Base-by-base conservation (phyloP, 305 asterid species). In the Fraxinus sp. region DNA sequence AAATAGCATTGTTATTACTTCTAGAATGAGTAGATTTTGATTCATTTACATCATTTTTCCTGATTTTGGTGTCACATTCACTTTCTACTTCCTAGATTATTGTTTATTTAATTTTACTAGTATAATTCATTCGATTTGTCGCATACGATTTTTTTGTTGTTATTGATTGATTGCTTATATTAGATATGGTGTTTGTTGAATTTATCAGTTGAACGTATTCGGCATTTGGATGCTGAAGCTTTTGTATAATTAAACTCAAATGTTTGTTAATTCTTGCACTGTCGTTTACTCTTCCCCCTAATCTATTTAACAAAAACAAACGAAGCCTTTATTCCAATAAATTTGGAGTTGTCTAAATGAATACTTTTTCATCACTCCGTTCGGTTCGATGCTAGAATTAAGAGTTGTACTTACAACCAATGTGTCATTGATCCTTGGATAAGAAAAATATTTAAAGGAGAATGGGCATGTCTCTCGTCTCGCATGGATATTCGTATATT, bases 1-100 rank as follows among this genome's bases (percentile, higher is more conserved):
- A 66, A 46, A 75, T 66, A n/a, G 8, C 41, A 30, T 13, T 70
- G 37, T 64, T 64, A 24, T 52, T 64, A 52, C 59, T 35, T 73
- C 70, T 85, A 74, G 46, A 66, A 33, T 77, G 76, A 81, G 80
- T 82, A 75, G 44, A 78, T 64, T 64, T 32, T 52, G 46, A 44
- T 78, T 77, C 18, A 5, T 57, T 52, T 37, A 64, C 72, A 77
- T 41, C 44, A 26, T 78, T 78, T 68, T 64, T 78, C 46, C 49
- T 79, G 79, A 18, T 79, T n/a, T 52, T 33, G 16, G 16, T 20
- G 71, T 68, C 74, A 44, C 70, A 22, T 18, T 66, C 52, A 7
- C 20, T 72, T n/a, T 49, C 24, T 57, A 1, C 68, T 59, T 76
- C 46, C 70, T 74, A 39, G 20, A 70, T 70, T 70, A 70, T 70